Conservation (phyloP, 495 filamentous ascomycete species). For the Apodospora peruviana region DNA sequence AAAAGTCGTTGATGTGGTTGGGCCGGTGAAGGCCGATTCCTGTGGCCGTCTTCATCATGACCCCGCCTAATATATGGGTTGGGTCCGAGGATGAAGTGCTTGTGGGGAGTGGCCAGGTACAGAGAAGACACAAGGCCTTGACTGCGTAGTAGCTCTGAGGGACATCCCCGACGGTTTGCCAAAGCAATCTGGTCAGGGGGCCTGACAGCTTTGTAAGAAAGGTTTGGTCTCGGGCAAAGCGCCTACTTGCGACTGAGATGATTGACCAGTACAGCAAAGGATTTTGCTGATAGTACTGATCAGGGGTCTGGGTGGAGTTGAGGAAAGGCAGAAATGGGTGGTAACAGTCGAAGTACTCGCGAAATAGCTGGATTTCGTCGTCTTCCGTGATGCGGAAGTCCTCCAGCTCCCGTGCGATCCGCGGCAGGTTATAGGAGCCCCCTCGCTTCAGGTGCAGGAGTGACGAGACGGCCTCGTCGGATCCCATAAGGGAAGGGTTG, state of each 20-base stretch:
- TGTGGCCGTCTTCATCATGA: slow-evolving; percentile 91
- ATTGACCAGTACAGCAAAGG: slow-evolving; percentile 85
- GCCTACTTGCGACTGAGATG: slow-evolving; percentile 72
- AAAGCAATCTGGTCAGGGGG: slow-evolving; percentile 70
- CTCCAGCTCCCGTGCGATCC: slow-evolving; percentile 56
- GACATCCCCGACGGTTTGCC: slow-evolving; percentile 75
- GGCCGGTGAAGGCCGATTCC: slow-evolving; percentile 87
- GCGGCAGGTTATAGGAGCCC: slow-evolving; percentile 47
- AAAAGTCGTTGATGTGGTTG: slow-evolving; percentile 86
- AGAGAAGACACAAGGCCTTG: slow-evolving; percentile 83
- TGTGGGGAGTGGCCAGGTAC: slow-evolving; percentile 85
- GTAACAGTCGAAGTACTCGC: slow-evolving; percentile 73
- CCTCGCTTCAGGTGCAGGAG: slow-evolving; percentile 66
- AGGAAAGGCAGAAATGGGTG: slow-evolving; percentile 84
- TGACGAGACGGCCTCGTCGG: slow-evolving; percentile 79
- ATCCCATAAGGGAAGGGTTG: slow-evolving; percentile 64
- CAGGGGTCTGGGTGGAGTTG: slow-evolving; percentile 61
- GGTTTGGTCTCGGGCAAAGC: slow-evolving; percentile 58
- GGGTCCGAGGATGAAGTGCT: slow-evolving; percentile 83
- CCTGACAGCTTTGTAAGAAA: slow-evolving; percentile 65
- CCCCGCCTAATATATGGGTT: slow-evolving; percentile 81
- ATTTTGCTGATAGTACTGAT: slow-evolving; percentile 67
- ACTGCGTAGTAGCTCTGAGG: slow-evolving; percentile 87
- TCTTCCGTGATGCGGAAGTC: slow-evolving; percentile 70
- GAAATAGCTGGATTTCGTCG: slow-evolving; percentile 68